Evolutionary conservation across 2,329 filamentous ascomycete genomes (phyloP).

Genomic region (Lasiodiplodia theobromae): DNA sequence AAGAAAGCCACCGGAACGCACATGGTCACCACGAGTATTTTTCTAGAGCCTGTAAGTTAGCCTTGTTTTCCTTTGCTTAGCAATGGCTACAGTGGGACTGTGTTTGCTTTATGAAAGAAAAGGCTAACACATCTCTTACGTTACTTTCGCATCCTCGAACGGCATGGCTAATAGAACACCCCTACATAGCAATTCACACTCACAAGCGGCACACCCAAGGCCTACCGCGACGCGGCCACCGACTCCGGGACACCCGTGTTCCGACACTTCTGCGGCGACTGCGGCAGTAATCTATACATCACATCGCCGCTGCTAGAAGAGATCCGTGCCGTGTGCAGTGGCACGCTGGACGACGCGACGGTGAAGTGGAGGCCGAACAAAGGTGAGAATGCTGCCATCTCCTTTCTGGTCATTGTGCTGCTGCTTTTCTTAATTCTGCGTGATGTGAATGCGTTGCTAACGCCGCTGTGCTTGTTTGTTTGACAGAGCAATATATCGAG

Average conservation of each 20-base stretch:
- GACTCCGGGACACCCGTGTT: constrained; percentile 20
- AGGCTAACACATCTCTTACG: too few relatives aligned
- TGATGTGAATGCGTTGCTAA: background rate
- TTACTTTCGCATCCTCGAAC: too few relatives aligned
- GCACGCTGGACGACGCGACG: constrained; percentile 5
- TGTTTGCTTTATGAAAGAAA: too few relatives aligned
- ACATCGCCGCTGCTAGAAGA: background rate
- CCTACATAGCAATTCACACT: constrained; percentile 11
- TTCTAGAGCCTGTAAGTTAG: background rate
- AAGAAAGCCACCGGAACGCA: constrained; percentile 12
- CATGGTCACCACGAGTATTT: constrained; percentile 14
- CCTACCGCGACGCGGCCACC: constrained; percentile 13
- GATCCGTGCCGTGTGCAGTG: constrained; percentile 6
- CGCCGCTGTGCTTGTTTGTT: background rate
- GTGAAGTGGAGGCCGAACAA: constrained; percentile 25
- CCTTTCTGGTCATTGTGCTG: too few relatives aligned
- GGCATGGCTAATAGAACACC: background rate
- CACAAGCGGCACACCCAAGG: background rate
- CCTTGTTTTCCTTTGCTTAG: background rate
- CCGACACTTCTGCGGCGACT: constrained; percentile 25
- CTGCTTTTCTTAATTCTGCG: background rate
- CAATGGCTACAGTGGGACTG: too few relatives aligned
- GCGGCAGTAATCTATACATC: constrained; percentile 6
- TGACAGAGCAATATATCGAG: constrained; percentile 13
- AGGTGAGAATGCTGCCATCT: background rate